Conservation (phyloP, 1,139 yeast species). For the Hyphopichia burtonii region DNA sequence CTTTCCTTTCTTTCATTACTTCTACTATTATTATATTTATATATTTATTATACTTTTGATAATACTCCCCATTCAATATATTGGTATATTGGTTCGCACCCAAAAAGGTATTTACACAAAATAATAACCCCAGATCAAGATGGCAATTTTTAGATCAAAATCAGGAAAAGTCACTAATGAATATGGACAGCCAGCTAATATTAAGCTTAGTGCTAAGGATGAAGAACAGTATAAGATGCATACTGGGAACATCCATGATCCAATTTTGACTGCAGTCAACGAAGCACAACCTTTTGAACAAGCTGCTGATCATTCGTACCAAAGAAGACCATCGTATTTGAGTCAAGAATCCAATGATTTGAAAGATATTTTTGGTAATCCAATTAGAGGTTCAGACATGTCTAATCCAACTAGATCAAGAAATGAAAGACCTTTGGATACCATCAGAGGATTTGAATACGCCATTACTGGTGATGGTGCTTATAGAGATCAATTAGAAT, state of each 20-base stretch:
- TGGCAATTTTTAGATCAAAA: constrained; percentile 45
- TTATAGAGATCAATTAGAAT: constrained; percentile 78
- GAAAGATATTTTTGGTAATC: constrained; percentile 82
- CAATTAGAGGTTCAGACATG: constrained; percentile 72
- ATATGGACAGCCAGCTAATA: constrained; percentile 30
- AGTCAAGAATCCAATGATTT: constrained; percentile 45
- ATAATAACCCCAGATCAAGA: constrained; percentile 7
- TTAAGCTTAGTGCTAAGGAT: constrained; percentile 34
- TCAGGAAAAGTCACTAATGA: constrained; percentile 14
- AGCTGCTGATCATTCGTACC: constrained; percentile 40
- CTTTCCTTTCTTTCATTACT: too few species aligned
- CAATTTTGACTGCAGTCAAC: constrained; percentile 84
- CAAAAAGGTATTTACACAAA: too few species aligned
- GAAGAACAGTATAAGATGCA: constrained; percentile 48
- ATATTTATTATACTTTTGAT: not conserved
- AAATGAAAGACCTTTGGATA: constrained; percentile 94
- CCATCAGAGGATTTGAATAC: constrained; percentile 88
- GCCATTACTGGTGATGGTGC: constrained; percentile 84
- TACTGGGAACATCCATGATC: constrained; percentile 71
- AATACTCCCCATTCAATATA: too few species aligned
- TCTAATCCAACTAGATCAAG: constrained; percentile 91
- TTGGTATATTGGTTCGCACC: too few species aligned
- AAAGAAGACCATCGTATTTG: constrained; percentile 39
- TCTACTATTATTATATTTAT: not conserved
- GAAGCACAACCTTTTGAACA: constrained; percentile 96